A percentile compares a stretch with the other conserved stretches of the same genome.
Conservation (phyloP, 805 yeast genomes). For the Grigorovia jiainica region DNA sequence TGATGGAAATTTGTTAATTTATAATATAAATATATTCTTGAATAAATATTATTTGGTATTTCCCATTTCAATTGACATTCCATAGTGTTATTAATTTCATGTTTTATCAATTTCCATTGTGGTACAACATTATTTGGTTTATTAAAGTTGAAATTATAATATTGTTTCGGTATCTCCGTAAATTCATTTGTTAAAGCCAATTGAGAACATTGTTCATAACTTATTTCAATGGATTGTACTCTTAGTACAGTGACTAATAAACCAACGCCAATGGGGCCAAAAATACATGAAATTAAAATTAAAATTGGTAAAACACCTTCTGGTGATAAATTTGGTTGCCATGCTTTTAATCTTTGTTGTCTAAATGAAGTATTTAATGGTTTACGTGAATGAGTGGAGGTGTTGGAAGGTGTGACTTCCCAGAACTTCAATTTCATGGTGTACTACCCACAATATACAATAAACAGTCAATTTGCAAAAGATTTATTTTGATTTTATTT, state of each 20-base stretch:
- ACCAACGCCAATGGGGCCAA: slow-evolving; percentile 87
- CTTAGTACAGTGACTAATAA: slow-evolving; percentile 60
- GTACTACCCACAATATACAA: no score
- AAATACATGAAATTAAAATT: slow-evolving; percentile 60
- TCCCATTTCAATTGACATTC: slow-evolving; percentile 63
- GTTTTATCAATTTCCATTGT: slow-evolving; percentile 50
- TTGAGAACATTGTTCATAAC: slow-evolving; percentile 60
- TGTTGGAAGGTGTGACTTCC: not conserved
- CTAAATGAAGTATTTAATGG: slow-evolving; percentile 71
- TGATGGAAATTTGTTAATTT: slow-evolving; percentile 84
- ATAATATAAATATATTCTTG: slow-evolving; percentile 73
- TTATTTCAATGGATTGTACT: slow-evolving; percentile 63
- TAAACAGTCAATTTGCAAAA: no score
- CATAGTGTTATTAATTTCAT: slow-evolving; percentile 30
- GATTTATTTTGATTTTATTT: no score
- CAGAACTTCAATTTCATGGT: not conserved
- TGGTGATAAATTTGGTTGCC: slow-evolving; percentile 86
- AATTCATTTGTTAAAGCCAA: slow-evolving; percentile 38
- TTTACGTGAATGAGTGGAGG: slow-evolving; percentile 31
- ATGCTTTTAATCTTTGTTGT: slow-evolving; percentile 54
- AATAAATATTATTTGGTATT: slow-evolving; percentile 57
- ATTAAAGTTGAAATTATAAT: slow-evolving; percentile 53
- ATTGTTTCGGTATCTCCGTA: slow-evolving; percentile 48
- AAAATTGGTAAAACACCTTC: slow-evolving; percentile 83
- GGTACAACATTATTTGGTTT: slow-evolving; percentile 33